Conservation (phyloP, 495 filamentous ascomycete species). For the Letharia lupina region DNA sequence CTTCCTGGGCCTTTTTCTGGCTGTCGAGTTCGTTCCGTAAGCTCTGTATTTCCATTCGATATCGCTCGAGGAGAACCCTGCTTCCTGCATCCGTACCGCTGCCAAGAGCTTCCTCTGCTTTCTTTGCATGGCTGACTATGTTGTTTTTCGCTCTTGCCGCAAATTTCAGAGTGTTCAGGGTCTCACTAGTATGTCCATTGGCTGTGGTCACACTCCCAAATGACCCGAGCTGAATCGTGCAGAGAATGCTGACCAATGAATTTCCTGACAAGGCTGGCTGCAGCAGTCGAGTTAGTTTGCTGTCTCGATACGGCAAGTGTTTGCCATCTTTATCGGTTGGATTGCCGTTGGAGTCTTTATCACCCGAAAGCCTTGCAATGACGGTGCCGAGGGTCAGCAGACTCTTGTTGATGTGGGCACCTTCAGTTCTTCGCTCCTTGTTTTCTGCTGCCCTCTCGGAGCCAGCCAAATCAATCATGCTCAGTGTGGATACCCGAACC, state of each 20-base stretch:
- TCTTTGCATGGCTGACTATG: conserved; percentile 95
- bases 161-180: conserved; percentile 93
- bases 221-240: conserved; percentile 77
- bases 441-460: conserved; percentile 92
- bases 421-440: conserved; percentile 89
- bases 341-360: conserved; percentile 76
- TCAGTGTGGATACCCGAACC: conserved; percentile 89
- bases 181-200: conserved; percentile 70
- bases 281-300: conserved; percentile 87
- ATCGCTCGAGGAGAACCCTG: conserved; percentile 81
- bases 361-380: conserved; percentile 75
- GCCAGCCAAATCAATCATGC: conserved; percentile 91
- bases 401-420: conserved; percentile 97
- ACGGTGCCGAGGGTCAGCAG: conserved; percentile 91
- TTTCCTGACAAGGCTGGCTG: conserved; percentile 90
- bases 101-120: conserved; percentile 79
- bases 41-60: conserved; percentile 86
- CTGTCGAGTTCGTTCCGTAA: conserved; percentile 72
- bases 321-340: conserved; percentile 68
- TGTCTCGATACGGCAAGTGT: conserved; percentile 92
- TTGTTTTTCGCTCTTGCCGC: conserved; percentile 94
- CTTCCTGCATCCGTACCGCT: conserved; percentile 52
- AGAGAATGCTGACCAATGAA: conserved; percentile 93
- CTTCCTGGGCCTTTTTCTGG: conserved; percentile 61
- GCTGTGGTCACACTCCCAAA: conserved; percentile 53